phyloP scores from a whole-genome alignment of 2,329 filamentous ascomycete genomes.

The Diaporthe amygdali region DNA sequence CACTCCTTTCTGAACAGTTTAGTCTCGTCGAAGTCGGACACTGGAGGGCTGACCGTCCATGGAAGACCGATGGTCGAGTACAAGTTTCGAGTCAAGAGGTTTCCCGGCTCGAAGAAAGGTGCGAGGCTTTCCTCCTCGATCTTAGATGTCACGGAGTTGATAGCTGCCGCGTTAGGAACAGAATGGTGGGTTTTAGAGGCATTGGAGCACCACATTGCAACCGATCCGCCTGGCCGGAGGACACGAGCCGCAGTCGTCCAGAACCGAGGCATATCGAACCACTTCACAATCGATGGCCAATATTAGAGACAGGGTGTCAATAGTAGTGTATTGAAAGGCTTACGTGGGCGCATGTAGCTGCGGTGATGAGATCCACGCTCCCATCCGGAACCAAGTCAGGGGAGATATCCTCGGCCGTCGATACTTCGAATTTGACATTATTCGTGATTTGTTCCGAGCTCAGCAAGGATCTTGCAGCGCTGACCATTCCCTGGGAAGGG shows the following conservation, averaged over 20 bases:
- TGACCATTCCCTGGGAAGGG: constrained; percentile 58
- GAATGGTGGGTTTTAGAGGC: constrained; percentile 33
- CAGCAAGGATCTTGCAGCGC: constrained; percentile 43
- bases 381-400: constrained; percentile 35
- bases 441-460: constrained; percentile 33
- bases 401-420: constrained; percentile 49
- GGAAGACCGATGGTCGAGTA: constrained; percentile 53
- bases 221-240: constrained; percentile 36
- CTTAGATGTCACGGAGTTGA: constrained; percentile 46
- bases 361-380: constrained; percentile 55
- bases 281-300: constrained; percentile 30
- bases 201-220: constrained; percentile 54
- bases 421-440: constrained; percentile 41
- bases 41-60: constrained; percentile 46
- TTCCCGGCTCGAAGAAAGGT: constrained; percentile 48
- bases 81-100: constrained; percentile 41
- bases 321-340: not conserved
- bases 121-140: constrained; percentile 42
- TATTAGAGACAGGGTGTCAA: not conserved
- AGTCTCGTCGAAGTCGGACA: constrained; percentile 43
- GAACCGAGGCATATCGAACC: constrained; percentile 52
- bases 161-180: constrained; percentile 43
- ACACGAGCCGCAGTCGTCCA: constrained; percentile 23
- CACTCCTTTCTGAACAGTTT: constrained; percentile 49
- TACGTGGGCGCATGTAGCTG: constrained; percentile 54